Evolutionary conservation across 495 filamentous ascomycete genomes (phyloP).

Genomic region (Neurospora intermedia): DNA sequence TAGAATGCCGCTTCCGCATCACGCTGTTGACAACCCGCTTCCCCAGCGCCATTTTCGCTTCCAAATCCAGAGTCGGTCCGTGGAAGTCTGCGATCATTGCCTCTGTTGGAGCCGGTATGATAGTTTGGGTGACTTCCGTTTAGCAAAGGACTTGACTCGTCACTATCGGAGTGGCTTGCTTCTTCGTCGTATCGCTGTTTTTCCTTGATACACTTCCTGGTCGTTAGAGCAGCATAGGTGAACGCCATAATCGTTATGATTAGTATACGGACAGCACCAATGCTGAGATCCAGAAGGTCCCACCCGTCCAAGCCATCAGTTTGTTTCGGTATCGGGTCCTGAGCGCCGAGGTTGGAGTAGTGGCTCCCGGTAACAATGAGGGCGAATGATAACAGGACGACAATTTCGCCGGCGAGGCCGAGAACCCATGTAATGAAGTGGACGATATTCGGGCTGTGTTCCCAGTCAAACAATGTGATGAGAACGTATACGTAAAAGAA

Average conservation of each 20-base stretch:
- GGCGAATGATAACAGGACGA: conserved; percentile 55
- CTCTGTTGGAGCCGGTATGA: conserved; percentile 21
- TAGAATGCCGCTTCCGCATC: conserved; percentile 43
- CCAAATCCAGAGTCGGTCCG: conserved; percentile 14
- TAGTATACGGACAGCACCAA: conserved; percentile 33
- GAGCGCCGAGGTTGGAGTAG: conserved; percentile 29
- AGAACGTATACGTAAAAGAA: conserved; percentile 51
- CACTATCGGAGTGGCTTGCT: conserved; percentile 31
- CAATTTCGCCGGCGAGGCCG: conserved; percentile 53
- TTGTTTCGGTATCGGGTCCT: conserved; percentile 9
- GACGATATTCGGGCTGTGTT: conserved; percentile 58
- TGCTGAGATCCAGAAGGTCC: conserved; percentile 40
- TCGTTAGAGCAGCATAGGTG: conserved; percentile 28
- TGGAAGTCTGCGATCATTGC: conserved; percentile 1
- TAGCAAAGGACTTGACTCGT: conserved; percentile 42
- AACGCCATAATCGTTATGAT: conserved; percentile 25
- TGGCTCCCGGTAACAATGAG: conserved; percentile 50
- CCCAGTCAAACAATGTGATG: conserved; percentile 70
- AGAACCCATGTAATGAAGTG: conserved; percentile 68
- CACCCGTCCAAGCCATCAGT: conserved; percentile 26
- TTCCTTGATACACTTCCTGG: conserved; percentile 22
- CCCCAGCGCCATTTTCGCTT: conserved; percentile 14
- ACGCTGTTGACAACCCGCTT: conserved; percentile 23
- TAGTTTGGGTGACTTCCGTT: conserved; percentile 22
- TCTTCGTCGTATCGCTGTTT: conserved; percentile 30